Conservation (phyloP, 768 basidiomycete species). For the Aureoboletus auriporus region DNA sequence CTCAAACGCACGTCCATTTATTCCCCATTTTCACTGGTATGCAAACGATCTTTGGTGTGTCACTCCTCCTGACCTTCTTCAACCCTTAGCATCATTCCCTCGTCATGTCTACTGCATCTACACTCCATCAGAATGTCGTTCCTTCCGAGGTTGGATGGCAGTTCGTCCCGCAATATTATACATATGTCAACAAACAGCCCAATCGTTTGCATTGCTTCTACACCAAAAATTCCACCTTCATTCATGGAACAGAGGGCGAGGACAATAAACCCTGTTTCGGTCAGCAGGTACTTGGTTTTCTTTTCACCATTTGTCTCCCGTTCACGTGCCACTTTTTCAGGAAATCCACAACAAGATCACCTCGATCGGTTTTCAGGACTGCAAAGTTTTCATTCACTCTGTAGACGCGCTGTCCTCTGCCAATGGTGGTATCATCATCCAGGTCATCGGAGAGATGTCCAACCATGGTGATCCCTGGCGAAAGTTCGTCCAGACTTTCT, state of each 20-base stretch:
- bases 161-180: conserved; percentile 99
- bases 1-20: conserved; percentile 30
- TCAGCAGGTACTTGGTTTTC: conserved; percentile 66
- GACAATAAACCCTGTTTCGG: conserved; percentile 86
- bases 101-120: conserved; percentile 41
- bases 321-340: conserved; percentile 37
- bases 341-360: conserved; percentile 98
- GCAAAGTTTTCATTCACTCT: conserved; percentile 98
- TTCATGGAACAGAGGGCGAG: conserved; percentile 97
- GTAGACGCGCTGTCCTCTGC: conserved; percentile 97
- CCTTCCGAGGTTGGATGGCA: conserved; percentile 98
- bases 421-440: conserved; percentile 95
- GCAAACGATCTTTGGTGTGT: not conserved
- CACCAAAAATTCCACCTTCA: conserved; percentile 95
- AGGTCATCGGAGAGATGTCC: conserved; percentile 99
- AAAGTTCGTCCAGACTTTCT: conserved; percentile 99
- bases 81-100: conserved; percentile 26
- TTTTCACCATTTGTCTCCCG: not conserved
- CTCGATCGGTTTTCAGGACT: conserved; percentile 89
- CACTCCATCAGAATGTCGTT: conserved; percentile 61
- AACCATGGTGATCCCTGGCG: conserved; percentile 90
- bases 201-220: conserved; percentile 98
- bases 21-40: conserved; percentile 29
- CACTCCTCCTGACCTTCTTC: conserved; percentile 2
- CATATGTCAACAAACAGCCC: conserved; percentile 97